phyloP scores from a whole-genome alignment of 169 alveolate species.

The Plasmodium chabaudi region DNA sequence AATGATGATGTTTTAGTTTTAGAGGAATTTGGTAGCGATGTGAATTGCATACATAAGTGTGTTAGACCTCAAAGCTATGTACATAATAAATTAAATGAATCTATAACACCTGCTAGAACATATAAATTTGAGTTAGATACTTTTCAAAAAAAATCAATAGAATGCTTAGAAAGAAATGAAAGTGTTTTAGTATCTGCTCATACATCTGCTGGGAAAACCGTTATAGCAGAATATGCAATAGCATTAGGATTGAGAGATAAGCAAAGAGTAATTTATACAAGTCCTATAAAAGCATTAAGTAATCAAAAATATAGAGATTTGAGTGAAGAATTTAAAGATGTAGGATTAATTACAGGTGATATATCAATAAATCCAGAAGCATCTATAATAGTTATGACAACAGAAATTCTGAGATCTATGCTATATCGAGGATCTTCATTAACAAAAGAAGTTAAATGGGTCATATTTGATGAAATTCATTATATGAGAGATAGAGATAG shows the following conservation, averaged over 20 bases:
- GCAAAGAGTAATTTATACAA: slow-evolving; percentile 98
- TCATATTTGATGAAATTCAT: slow-evolving; percentile 98
- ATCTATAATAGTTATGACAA: slow-evolving; percentile 99
- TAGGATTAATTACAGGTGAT: slow-evolving; percentile 99
- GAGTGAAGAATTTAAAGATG: slow-evolving; percentile 97
- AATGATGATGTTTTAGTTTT: slow-evolving; percentile 67
- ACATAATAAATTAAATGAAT: slow-evolving; percentile 42
- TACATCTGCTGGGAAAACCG: slow-evolving; percentile 99
- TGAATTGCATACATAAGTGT: slow-evolving; percentile 74
- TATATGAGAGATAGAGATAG: slow-evolving; percentile 99
- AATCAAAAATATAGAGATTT: slow-evolving; percentile 99
- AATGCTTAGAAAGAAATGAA: slow-evolving; percentile 95
- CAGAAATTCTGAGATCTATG: slow-evolving; percentile 98
- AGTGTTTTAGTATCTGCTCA: slow-evolving; percentile 99
- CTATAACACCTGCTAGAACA: slow-evolving; percentile 89
- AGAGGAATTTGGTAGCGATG: slow-evolving; percentile 73
- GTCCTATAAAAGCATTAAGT: slow-evolving; percentile 99
- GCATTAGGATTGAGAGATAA: slow-evolving; percentile 97
- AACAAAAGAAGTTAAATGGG: slow-evolving; percentile 92
- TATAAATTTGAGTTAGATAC: slow-evolving; percentile 96
- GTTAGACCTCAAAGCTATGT: slow-evolving; percentile 70
- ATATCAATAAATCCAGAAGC: slow-evolving; percentile 98
- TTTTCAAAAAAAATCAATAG: slow-evolving; percentile 96
- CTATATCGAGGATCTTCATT: slow-evolving; percentile 98
- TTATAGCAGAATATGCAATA: slow-evolving; percentile 99